phyloP scores from a whole-genome alignment of 1,284 basidiomycete species.

The Apiotrichum sp. region DNA sequence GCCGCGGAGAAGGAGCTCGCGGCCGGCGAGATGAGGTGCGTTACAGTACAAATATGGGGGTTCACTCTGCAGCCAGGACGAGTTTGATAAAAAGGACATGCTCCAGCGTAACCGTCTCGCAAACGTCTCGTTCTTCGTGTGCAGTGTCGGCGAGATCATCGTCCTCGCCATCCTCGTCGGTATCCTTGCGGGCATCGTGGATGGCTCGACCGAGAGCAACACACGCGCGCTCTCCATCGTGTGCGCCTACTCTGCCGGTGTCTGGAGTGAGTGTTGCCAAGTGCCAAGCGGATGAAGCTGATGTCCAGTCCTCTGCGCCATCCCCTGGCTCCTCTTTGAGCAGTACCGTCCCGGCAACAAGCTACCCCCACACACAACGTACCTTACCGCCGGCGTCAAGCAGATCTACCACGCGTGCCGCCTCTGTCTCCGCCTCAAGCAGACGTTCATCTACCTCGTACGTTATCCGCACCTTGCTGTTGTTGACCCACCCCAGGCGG shows the following conservation, averaged over 20 bases:
- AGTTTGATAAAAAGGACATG: constrained; percentile 51
- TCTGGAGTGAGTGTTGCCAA: constrained; percentile 59
- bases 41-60: no score
- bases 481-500: background rate
- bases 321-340: constrained; percentile 19
- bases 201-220: constrained; percentile 67
- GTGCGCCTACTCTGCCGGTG: constrained; percentile 66
- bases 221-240: constrained; percentile 68
- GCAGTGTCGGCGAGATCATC: constrained; percentile 49
- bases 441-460: constrained; percentile 49
- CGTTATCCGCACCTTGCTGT: constrained; percentile 1
- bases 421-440: constrained; percentile 64
- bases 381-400: constrained; percentile 25
- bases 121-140: constrained; percentile 59
- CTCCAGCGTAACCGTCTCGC: constrained; percentile 20
- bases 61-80: constrained; percentile 52
- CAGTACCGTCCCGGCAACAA: constrained; percentile 23
- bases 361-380: constrained; percentile 16
- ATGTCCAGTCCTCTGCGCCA: constrained; percentile 10
- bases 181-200: constrained; percentile 52
- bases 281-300: background rate
- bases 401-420: constrained; percentile 63
- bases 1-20: constrained; percentile 17
- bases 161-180: constrained; percentile 46
- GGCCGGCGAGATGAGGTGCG: constrained; percentile 16